These are phyloP conservation scores for Gillenia trifoliata DNA, from an alignment of 306 rosid species.

Conservation along the genomic window DNA sequence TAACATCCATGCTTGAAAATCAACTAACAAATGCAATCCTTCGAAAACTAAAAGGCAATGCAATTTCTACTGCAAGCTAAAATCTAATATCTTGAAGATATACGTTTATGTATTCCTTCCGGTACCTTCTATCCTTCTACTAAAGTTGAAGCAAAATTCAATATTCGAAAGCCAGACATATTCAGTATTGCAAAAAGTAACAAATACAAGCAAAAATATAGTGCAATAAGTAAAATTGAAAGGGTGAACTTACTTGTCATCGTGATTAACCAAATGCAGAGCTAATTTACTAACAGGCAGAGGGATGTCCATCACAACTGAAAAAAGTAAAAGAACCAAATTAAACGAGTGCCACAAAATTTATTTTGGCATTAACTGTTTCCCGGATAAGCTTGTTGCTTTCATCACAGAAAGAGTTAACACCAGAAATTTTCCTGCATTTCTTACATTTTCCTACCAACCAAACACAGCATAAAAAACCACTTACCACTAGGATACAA, in stretches of 20 bases:
- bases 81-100: background rate
- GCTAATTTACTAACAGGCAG: slow-evolving; percentile 52
- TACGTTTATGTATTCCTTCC: background rate
- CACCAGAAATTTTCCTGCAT: no score
- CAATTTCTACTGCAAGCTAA: background rate
- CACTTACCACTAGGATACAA: background rate
- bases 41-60: background rate
- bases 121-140: background rate
- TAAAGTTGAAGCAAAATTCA: background rate
- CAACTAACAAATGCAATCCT: background rate
- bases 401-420: background rate
- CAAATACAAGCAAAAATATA: background rate
- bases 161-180: background rate
- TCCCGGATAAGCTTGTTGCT: background rate
- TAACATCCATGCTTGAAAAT: background rate
- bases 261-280: slow-evolving; percentile 28
- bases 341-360: background rate
- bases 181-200: background rate
- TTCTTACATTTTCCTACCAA: background rate
- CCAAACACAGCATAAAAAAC: background rate
- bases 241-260: slow-evolving; percentile 39
- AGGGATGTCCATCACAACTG: slow-evolving; percentile 46
- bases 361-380: background rate
- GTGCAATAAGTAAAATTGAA: background rate
- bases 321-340: background rate